phyloP scores from a whole-genome alignment of 805 yeast genomes.

The Cyberlindnera samutprakarnensis region DNA sequence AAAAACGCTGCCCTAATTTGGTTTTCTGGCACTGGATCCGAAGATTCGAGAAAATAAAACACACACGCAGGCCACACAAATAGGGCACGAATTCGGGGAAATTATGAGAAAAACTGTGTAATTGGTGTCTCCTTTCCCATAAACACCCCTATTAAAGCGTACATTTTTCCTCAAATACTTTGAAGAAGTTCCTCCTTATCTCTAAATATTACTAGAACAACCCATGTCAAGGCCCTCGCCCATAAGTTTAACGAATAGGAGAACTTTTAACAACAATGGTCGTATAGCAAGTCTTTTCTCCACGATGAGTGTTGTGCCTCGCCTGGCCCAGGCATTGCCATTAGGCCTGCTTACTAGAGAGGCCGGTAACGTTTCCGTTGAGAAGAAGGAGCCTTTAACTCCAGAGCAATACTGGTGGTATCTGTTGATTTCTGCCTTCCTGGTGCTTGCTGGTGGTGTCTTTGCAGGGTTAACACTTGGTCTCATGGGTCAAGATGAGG shows the following conservation, averaged over 20 bases:
- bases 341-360: slow-evolving; percentile 3
- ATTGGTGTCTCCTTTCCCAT: too few relatives aligned
- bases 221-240: slow-evolving; percentile 6
- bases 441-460: slow-evolving; percentile 79
- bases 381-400: slow-evolving; percentile 6
- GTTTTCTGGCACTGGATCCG: too few relatives aligned
- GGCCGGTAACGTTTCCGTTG: not conserved
- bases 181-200: too few relatives aligned
- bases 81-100: too few relatives aligned
- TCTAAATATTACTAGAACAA: too few relatives aligned
- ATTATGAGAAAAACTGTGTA: too few relatives aligned
- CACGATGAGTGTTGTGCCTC: slow-evolving; percentile 9
- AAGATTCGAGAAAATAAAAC: too few relatives aligned
- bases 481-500: slow-evolving; percentile 97
- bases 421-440: slow-evolving; percentile 38
- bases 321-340: slow-evolving; percentile 9
- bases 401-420: slow-evolving; percentile 21
- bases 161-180: too few relatives aligned
- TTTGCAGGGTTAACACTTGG: slow-evolving; percentile 94
- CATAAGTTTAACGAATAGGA: not conserved
- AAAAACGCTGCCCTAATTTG: too few relatives aligned
- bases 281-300: slow-evolving; percentile 5
- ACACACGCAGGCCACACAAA: too few relatives aligned
- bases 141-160: too few relatives aligned
- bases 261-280: slow-evolving; percentile 4